Base-by-base conservation (phyloP, 129 eudicot species). In the Arctium lappa region DNA sequence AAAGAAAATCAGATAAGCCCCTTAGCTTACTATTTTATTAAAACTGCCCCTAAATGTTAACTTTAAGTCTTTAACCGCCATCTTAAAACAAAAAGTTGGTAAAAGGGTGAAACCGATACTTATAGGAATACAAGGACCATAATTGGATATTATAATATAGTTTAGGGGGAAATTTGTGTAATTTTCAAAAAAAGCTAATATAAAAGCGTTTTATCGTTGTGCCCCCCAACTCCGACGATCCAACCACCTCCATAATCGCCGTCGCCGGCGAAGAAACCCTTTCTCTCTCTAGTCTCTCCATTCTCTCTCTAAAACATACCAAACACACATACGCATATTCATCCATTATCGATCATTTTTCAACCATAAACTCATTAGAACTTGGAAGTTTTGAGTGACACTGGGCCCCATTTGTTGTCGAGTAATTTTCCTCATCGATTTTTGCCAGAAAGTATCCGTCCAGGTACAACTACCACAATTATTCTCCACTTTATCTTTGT, bases 381-480 rank as follows among this genome's bases (percentile, higher is more conserved):
- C 62, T 38, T 72, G 16, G 46, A 50, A 33, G 16, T 79, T 44
- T 82, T 46, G 5, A 69, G 73, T 83, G 77, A 76, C 77, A 76
- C 33, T 69, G 81, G 78, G 82, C 0, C 86, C 86, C 82, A 83
- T 81, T 37, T 13, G 79, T 73, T 73, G 73, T 38, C 63, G 79
- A 72, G 44, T 38, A 37, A 9, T 0, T 34, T 77, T 44, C 42
- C n/a, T 66, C 79, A 13, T 83, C 5, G 37, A 36, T 15, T 76
- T 68, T 76, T 6, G 16, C 72, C 86, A 10, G 81, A 69, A 76
- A 69, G 10, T 76, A 75, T 76, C 81, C 8, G 3, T 68, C 4
- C 50, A 76, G 60, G 62, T 76, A 36, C 81, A 69, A 42, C 66
- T 30, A 22, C 84, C 68, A 31, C 72, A 80, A 56, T 3, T 63